phyloP scores from a whole-genome alignment of 805 yeast species.

The Zygosaccharomyces lentus region DNA sequence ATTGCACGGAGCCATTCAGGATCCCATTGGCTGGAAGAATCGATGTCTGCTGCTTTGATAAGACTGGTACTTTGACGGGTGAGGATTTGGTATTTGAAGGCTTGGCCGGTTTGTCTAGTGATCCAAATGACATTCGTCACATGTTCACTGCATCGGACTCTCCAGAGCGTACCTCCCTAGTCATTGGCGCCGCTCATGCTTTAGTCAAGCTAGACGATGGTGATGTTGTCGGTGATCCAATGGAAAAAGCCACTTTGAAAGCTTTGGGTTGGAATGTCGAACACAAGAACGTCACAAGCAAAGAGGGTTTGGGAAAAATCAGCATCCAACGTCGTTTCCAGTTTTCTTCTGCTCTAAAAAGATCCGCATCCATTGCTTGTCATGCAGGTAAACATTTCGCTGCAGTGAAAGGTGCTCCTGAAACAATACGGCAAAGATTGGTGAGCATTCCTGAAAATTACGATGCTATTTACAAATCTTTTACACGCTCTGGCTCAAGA shows the following conservation, averaged over 20 bases:
- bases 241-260: constrained; percentile 93
- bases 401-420: constrained; percentile 97
- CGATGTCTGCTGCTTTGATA: constrained; percentile 97
- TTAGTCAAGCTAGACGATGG: constrained; percentile 92
- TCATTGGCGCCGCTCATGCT: constrained; percentile 94
- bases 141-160: constrained; percentile 54
- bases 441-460: constrained; percentile 66
- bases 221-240: constrained; percentile 97
- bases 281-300: constrained; percentile 64
- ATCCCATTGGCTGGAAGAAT: constrained; percentile 97
- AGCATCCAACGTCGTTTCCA: constrained; percentile 90
- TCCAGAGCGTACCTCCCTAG: constrained; percentile 62
- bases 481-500: constrained; percentile 93
- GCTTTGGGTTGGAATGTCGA: constrained; percentile 85
- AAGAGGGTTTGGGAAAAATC: constrained; percentile 45
- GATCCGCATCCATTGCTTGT: constrained; percentile 83
- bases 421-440: constrained; percentile 80
- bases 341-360: constrained; percentile 90
- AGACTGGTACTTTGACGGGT: constrained; percentile 96
- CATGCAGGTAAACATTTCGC: constrained; percentile 57
- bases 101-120: constrained; percentile 67
- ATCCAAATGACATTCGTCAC: constrained; percentile 47
- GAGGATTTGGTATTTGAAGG: constrained; percentile 97
- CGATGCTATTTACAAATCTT: constrained; percentile 81
- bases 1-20: constrained; percentile 98